phyloP scores from a whole-genome alignment of 1,139 yeast species.

The Kodamaea ohmeri region DNA sequence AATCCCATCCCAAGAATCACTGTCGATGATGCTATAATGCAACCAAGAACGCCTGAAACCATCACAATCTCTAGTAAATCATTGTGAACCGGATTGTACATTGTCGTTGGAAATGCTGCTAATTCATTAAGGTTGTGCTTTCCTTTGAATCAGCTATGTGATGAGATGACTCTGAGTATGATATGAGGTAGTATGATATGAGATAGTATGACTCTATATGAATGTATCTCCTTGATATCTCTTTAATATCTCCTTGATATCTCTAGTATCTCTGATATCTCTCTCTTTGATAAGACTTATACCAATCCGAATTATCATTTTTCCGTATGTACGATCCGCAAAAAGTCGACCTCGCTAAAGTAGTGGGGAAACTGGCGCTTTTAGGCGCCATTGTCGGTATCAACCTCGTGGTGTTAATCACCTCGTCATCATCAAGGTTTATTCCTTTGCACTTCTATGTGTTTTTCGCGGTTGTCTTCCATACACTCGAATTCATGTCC shows the following conservation, averaged over 20 bases:
- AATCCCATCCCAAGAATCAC: background rate
- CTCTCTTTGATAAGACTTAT: no score
- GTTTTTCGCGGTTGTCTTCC: slow-evolving; percentile 58
- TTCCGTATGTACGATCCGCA: slow-evolving; percentile 25
- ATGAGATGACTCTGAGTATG: no score
- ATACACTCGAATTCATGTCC: slow-evolving; percentile 73
- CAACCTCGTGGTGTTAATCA: slow-evolving; percentile 14
- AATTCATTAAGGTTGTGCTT: no score
- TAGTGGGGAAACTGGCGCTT: slow-evolving; percentile 31
- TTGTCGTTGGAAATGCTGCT: no score
- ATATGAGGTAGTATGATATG: background rate
- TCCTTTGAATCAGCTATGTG: no score
- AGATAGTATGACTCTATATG: no score
- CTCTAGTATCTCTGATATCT: background rate
- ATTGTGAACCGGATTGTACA: no score
- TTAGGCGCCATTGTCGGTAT: slow-evolving; percentile 29
- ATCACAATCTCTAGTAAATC: slow-evolving; percentile 24
- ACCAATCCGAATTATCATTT: background rate
- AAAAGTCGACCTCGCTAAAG: slow-evolving; percentile 31
- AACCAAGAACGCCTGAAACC: slow-evolving; percentile 24
- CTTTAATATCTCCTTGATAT: no score
- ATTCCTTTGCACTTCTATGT: slow-evolving; percentile 40
- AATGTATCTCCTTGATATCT: no score
- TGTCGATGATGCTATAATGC: background rate
- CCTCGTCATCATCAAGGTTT: slow-evolving; percentile 1